Percentiles rank a stretch among this genome's conserved stretches.
Evolutionary conservation across 2,329 filamentous ascomycete genomes (phyloP).

Genomic region (Aspergillus fumigatiaffinis): DNA sequence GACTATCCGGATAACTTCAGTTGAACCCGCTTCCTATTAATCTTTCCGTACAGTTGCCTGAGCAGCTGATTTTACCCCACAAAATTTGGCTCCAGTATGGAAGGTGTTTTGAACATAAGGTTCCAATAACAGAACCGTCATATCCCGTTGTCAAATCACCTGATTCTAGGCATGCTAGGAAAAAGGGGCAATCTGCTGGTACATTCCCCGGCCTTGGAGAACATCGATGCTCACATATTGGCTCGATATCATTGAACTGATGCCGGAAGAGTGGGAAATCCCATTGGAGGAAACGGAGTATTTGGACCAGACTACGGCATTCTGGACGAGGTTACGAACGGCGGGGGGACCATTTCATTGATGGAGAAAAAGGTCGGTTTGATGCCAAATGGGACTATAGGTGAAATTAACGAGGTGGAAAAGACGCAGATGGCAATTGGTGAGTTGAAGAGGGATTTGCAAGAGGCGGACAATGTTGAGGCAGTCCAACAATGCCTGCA

Average conservation of each 20-base stretch:
- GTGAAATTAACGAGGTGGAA: not conserved
- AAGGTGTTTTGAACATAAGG: too few relatives aligned
- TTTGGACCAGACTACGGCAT: constrained; percentile 12
- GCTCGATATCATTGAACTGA: constrained; percentile 20
- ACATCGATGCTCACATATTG: constrained; percentile 25
- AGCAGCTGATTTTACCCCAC: too few relatives aligned
- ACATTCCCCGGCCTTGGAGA: constrained; percentile 26
- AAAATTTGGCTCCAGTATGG: too few relatives aligned
- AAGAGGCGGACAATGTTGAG: constrained; percentile 11
- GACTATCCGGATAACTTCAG: too few relatives aligned
- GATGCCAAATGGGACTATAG: not conserved
- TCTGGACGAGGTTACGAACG: constrained; percentile 16
- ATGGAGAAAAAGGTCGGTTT: not conserved
- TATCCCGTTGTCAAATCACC: too few relatives aligned
- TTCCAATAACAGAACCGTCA: too few relatives aligned
- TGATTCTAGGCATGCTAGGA: too few relatives aligned
- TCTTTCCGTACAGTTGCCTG: too few relatives aligned
- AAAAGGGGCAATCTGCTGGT: constrained; percentile 26
- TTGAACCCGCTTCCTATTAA: too few relatives aligned
- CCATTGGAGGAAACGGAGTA: constrained; percentile 21
- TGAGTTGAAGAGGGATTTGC: constrained; percentile 8
- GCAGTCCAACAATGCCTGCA: constrained; percentile 10
- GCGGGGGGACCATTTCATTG: not conserved
- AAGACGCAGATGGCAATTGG: constrained; percentile 8
- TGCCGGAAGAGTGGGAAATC: constrained; percentile 18